Conservation (phyloP, 2,329 filamentous ascomycete genomes). For the Lasiodiplodia hormozganensis region DNA sequence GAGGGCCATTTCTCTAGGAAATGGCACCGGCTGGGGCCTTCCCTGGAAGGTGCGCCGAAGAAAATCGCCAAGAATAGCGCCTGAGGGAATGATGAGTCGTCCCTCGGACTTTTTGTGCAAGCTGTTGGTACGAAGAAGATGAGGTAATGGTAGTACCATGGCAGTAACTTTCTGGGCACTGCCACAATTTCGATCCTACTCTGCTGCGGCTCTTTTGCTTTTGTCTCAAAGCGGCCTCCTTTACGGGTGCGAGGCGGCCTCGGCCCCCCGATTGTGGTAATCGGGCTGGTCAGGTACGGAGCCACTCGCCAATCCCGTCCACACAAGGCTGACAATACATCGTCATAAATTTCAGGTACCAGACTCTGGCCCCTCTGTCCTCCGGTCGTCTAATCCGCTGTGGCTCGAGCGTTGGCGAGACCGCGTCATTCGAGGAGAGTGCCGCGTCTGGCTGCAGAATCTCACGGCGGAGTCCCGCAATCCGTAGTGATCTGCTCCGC, state of each 20-base stretch:
- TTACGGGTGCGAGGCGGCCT: background rate
- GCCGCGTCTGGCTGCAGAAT: background rate
- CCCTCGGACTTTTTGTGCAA: background rate
- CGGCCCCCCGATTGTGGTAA: constrained; percentile 13
- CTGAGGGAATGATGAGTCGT: constrained; percentile 1
- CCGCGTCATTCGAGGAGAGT: constrained; percentile 4
- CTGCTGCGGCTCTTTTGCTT: background rate
- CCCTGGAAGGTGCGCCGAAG: background rate
- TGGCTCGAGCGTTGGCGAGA: background rate
- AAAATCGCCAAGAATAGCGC: background rate
- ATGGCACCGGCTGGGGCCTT: background rate
- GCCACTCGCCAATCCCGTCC: background rate
- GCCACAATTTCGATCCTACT: background rate
- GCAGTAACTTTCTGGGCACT: background rate
- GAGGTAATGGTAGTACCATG: constrained; percentile 23
- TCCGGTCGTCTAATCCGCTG: background rate
- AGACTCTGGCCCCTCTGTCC: background rate
- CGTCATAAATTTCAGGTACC: background rate
- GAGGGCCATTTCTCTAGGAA: background rate
- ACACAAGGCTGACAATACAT: constrained; percentile 11
- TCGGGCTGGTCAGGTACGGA: background rate
- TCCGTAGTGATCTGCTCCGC: constrained; percentile 9
- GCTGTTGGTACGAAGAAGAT: constrained; percentile 20
- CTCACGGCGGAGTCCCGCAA: background rate
- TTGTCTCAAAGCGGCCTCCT: background rate